Evolutionary conservation across 352 stramenopile genomes (phyloP), one percentile per base, ranked within the genome.

Genomic region (Phytophthora pistaciae): DNA sequence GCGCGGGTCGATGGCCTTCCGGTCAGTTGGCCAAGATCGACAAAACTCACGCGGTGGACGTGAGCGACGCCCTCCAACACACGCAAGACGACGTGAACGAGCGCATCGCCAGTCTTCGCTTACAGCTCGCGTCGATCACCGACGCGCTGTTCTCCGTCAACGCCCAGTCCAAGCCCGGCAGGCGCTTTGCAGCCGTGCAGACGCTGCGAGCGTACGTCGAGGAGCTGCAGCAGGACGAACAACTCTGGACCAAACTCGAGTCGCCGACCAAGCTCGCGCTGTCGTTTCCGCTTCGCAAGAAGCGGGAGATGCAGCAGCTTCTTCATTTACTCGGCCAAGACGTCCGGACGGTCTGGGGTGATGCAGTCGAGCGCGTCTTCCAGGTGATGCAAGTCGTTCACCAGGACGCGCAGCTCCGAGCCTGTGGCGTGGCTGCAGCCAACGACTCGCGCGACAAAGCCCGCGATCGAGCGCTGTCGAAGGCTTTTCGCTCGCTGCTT

Each of bases 291-390:
- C 46, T 80, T 23, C 68, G 72, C 40, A 78, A 72, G 7, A 83
- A 83, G 60, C 52, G 38, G 11, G 68, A 83, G 48, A 80, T 83
- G 75, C 64, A 66, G 53, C 64, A 78, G 21, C 50, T 83, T 50
- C 38, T 80, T 18, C 56, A 71, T 18, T 14, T 80, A 10, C 55
- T 83, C 3, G 69, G 70, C 0, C 60, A 53, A 14, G 56, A 76
- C 11, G 56, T 78, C 1, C 69, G 70, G 54, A 56, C 42, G 25
- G 65, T 83, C 3, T 83, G 76, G 76, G 8, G 52, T 25, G 69
- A 80, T 14, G 66, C 72, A 3, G 50, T 80, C 5, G 62, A 79
- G 38, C 58, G 70, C 7, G 70, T 81, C 4, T 81, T 81, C 48
- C 18, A 16, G 48, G 27, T 74, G 23, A 81, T 79, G 74, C 62